Base-by-base conservation (phyloP, 768 basidiomycete species). In the Leccinum imitatum region DNA sequence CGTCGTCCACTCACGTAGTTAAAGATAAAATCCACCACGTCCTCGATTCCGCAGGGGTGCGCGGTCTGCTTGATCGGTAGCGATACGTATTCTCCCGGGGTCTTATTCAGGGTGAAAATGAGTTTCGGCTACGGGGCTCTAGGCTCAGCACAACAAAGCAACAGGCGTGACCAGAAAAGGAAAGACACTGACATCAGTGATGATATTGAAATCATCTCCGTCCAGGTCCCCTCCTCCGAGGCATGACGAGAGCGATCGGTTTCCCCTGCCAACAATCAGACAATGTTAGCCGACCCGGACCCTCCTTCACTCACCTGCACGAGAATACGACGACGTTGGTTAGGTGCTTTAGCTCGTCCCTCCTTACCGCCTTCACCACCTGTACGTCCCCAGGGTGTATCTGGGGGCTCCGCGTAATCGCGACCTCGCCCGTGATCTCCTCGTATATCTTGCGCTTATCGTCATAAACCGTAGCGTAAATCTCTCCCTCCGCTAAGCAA, bases 191-290 rank as follows among this genome's bases (percentile, higher is more conserved):
- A 80, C 79, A 57, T 80, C 75, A 39, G 77, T 69, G 50, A 81
- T 78, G n/a, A 82, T 44, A 65, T 81, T 82, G 56, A 80, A 84
- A 21, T 79, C 77, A 56, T 83, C 82, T 5, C 82, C 82, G 62
- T 84, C 82, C 50, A 83, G 69, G 68, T 84, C 82, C 8, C 83
- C 83, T 23, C 82, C 83, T 27, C 82, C 82, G 15, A 84, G 76
- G 59, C 74, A 76, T 11, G 79, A 80, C 1, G 82, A 77, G 13
- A 84, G 60, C 17, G 79, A 70, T 56, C 82, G 75, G 39, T 72
- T 39, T 9, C 82, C 82, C 73, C 77, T 78, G 52, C 21, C 57
- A 46, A 44, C 41, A 44, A 57, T 41, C 25, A 39, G 56, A 30
- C 30, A 19, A 35, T 1, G 61, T 53, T 47, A 69, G 58, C 57